Conservation (phyloP, 2,329 filamentous ascomycete species). For the Cytospora piceae region DNA sequence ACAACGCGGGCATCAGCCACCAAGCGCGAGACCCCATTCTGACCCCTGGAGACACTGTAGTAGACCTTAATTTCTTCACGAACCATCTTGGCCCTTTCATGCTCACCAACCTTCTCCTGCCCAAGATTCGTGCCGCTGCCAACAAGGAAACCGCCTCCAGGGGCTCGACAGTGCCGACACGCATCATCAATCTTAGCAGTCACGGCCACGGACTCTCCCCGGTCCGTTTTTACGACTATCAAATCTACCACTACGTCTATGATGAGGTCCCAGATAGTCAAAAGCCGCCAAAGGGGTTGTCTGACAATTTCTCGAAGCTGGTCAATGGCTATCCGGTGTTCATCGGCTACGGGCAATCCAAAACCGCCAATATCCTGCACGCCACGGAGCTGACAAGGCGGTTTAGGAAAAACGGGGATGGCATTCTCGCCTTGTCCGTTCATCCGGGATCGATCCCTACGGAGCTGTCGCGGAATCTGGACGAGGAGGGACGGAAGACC, state of each 20-base stretch:
- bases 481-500: slow-evolving; percentile 31
- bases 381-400: slow-evolving; percentile 41
- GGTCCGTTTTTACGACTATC: slow-evolving; percentile 48
- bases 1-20: slow-evolving; percentile 26
- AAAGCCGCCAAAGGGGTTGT: slow-evolving; percentile 19
- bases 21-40: slow-evolving; percentile 19
- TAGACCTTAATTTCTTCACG: slow-evolving; percentile 45
- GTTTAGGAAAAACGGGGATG: slow-evolving; percentile 35
- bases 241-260: slow-evolving; percentile 44
- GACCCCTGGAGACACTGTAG: slow-evolving; percentile 26
- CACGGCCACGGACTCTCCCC: slow-evolving; percentile 44
- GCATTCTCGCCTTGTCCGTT: slow-evolving; percentile 23
- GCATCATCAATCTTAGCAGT: slow-evolving; percentile 48
- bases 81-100: slow-evolving; percentile 56
- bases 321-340: slow-evolving; percentile 38
- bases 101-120: slow-evolving; percentile 50
- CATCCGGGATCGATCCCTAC: slow-evolving; percentile 26
- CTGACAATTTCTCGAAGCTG: slow-evolving; percentile 17
- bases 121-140: slow-evolving; percentile 43
- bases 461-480: slow-evolving; percentile 36
- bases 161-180: slow-evolving; percentile 38
- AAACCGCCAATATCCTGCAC: slow-evolving; percentile 52
- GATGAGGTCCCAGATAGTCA: slow-evolving; percentile 38
- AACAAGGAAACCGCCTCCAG: slow-evolving; percentile 20
- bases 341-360: slow-evolving; percentile 51